Conservation (phyloP, 805 yeast species). For the Saccharomycopsis fodiens region DNA sequence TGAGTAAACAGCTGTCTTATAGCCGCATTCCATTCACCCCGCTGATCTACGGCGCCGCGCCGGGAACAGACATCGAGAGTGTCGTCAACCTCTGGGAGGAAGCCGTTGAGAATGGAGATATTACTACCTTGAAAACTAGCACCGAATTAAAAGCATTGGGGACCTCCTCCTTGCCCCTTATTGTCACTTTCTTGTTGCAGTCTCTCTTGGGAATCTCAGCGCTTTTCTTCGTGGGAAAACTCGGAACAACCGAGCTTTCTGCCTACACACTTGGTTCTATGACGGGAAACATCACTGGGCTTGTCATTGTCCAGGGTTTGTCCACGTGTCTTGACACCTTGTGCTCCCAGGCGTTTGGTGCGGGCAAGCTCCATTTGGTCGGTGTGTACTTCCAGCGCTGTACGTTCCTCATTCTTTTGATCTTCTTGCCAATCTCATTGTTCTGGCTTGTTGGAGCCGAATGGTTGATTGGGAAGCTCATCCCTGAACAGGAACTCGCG, state of each 20-base stretch:
- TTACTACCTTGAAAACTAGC: conserved; percentile 1
- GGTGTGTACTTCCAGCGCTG: conserved; percentile 67
- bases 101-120: conserved; percentile 16
- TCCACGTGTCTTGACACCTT: conserved; percentile 75
- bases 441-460: conserved; percentile 57
- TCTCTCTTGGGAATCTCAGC: conserved; percentile 63
- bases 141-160: conserved; percentile 9
- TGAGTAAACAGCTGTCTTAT: conserved; percentile 7
- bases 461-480: conserved; percentile 36
- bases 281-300: conserved; percentile 73
- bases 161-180: conserved; percentile 42
- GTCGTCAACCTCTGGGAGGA: conserved; percentile 14
- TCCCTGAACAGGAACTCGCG: conserved; percentile 36
- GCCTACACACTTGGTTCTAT: conserved; percentile 69
- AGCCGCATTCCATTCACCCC: conserved; percentile 5
- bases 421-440: conserved; percentile 46
- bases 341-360: conserved; percentile 73
- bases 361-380: conserved; percentile 53
- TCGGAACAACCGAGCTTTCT: conserved; percentile 65
- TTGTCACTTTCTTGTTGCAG: conserved; percentile 61
- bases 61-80: conserved; percentile 7
- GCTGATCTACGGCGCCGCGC: conserved; percentile 3
- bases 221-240: conserved; percentile 62
- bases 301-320: conserved; percentile 68
- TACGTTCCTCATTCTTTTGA: conserved; percentile 47